A percentile compares a stretch with the other conserved stretches of the same genome.
Conservation (phyloP, 2,329 filamentous ascomycete genomes). For the Apiospora rasikravindrae region DNA sequence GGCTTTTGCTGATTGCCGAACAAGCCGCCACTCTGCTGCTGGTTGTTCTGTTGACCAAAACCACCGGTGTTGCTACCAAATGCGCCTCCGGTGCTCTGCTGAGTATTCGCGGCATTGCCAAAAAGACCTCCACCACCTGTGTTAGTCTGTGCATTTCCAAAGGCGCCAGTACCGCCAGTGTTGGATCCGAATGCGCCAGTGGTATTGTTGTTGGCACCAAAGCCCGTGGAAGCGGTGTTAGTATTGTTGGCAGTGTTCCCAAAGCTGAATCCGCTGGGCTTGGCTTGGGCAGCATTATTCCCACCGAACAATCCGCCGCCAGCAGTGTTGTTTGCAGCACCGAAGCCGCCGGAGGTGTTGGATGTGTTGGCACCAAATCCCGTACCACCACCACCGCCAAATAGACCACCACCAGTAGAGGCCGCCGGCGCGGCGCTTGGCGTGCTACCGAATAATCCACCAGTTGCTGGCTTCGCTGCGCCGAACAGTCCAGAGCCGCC, state of each 20-base stretch:
- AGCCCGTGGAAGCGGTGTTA: constrained; percentile 30
- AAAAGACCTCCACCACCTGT: constrained; percentile 32
- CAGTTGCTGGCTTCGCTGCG: constrained; percentile 37
- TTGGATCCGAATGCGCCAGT: constrained; percentile 20
- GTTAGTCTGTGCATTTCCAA: constrained; percentile 31
- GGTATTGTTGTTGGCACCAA: constrained; percentile 32
- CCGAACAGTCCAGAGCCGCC: constrained; percentile 46
- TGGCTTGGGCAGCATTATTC: constrained; percentile 32
- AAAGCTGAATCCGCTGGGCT: constrained; percentile 35
- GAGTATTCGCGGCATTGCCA: constrained; percentile 40
- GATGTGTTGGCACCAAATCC: constrained; percentile 51
- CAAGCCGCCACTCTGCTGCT: constrained; percentile 40
- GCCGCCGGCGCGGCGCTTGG: constrained; percentile 33
- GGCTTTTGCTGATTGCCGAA: constrained; percentile 46
- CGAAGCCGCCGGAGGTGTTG: constrained; percentile 53
- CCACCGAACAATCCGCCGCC: constrained; percentile 43
- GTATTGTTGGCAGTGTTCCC: constrained; percentile 24
- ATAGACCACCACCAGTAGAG: constrained; percentile 32
- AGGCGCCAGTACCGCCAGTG: constrained; percentile 46
- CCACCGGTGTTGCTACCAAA: constrained; percentile 40
- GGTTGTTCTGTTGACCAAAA: constrained; percentile 48
- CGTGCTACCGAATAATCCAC: constrained; percentile 46
- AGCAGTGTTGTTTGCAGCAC: constrained; percentile 43
- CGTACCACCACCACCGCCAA: constrained; percentile 47
- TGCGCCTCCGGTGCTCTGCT: constrained; percentile 34